Base-by-base conservation (phyloP, 1,139 yeast genomes). In the Dujonia santamariae region DNA sequence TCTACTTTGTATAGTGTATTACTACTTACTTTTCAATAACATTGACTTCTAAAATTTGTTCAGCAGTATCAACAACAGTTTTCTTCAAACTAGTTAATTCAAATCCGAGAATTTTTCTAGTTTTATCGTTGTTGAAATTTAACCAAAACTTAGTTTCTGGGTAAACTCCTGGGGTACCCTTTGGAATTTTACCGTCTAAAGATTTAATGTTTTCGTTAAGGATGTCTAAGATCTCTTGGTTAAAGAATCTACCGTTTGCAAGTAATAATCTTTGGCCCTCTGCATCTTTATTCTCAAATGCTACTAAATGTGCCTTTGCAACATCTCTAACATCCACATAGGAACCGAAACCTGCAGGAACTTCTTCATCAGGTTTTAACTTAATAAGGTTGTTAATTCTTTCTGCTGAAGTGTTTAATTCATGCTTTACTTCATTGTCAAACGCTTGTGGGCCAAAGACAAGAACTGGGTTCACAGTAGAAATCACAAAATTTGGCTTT, bases 381-480 rank as follows among this genome's bases (percentile, higher is more conserved):
- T 43, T 48, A 30, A 54, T 42, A 7, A 62, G 28, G 6, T 37
- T 30, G 34, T 56, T 56, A 32, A 68, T 46, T 8, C 59, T 24
- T 37, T 63, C 61, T 24, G 63, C 53, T 1, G 75, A 65, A 1
- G 60, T 47, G 39, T 63, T 64, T 37, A 68, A 45, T 9, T 44
- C 43, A 3, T 46, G 51, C 27, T 44, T 50, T 6, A 46, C 57
- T 31, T 48, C 55, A 7, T 49, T 42, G 38, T 43, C 49, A 28
- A 37, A 48, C 9, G 43, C 41, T 29, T 46, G 47, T 1, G 81
- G 81, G n/a, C 81, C 81, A 43, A 69, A 64, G 2, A 73, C 72
- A 34, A 51, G 59, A 2, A 66, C 63, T 9, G 81, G 80, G 41
- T 60, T 60, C 21, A 74, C 58, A 3, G 75, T 58, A n/a, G 72